Evolutionary conservation across 306 rosid genomes (phyloP), one percentile per base, ranked within the genome.

Genomic region (Sphenostylis stenocarpa): DNA sequence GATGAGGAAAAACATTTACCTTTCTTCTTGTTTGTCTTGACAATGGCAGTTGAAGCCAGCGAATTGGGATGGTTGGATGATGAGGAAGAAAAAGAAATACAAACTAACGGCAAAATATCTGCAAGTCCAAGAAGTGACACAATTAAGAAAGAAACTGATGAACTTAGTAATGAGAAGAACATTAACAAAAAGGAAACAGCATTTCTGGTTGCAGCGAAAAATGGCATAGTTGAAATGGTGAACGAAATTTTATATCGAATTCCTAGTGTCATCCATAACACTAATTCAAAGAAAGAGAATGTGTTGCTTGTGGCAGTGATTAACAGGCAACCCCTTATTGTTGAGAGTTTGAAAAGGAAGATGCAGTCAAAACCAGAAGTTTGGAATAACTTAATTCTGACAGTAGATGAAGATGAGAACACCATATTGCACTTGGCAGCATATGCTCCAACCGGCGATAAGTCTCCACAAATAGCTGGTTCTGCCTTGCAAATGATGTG

Each of bases 401-500:
- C 44, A 24, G 2, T 19, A 6, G 84, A 85, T 70, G 6, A 19
- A 0, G 0, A 62, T 0, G 68, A 55, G 57, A 77, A 78, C 4
- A 85, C 80, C 19, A 24, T 79, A 2, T 24, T 81, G 61, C 87
- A 77, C 41, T 64, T 77, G 5, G 87, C 83, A 20, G 85, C 81
- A 0, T 0, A 76, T 7, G 82, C 74, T 39, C 4, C 48, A 3
- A n/a, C 12, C 0, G 39, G 1, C 0, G 48, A 56, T 13, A 62
- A 69, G 56, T 69, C 76, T 14, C 49, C 82, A 83, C 79, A 65
- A 31, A 70, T 83, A 19, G 64, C 74, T 52, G 84, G 89, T 5
- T 38, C 67, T n/a, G 89, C 87, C 9, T 15, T 83, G 58, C 85
- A 83, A 48, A 72, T 86, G 86, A 71, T 67, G 67, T 82, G 85